A percentile compares a stretch with the other conserved stretches of the same genome.
phyloP scores from a whole-genome alignment of 192 early-diverging fungal species.

The Piromyces finnis region DNA sequence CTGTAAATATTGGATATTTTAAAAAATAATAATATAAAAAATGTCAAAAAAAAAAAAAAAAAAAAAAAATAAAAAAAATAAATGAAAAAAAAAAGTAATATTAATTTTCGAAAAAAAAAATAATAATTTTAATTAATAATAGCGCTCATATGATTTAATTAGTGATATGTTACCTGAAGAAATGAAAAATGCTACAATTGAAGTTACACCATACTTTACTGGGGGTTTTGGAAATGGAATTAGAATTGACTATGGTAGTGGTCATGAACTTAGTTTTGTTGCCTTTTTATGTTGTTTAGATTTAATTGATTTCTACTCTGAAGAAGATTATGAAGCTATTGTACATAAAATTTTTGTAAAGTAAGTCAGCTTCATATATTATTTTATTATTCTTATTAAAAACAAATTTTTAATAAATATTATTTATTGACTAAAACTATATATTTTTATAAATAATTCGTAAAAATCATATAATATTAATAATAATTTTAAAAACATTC shows the following conservation, averaged over 20 bases:
- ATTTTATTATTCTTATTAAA: no score
- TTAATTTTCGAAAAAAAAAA: no score
- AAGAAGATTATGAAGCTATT: conserved; percentile 48
- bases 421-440: no score
- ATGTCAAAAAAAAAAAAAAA: background rate
- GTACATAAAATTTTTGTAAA: conserved; percentile 50
- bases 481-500: no score
- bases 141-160: background rate
- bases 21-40: background rate
- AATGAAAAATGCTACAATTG: conserved; percentile 24
- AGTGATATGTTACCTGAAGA: background rate
- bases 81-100: no score
- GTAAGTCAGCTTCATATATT: no score
- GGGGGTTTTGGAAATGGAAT: conserved; percentile 69
- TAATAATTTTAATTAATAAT: no score
- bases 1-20: conserved; percentile 9
- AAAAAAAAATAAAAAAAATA: background rate
- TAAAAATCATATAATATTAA: no score
- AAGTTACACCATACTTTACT: conserved; percentile 54
- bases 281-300: conserved; percentile 68
- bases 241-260: conserved; percentile 91
- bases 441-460: no score
- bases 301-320: conserved; percentile 36
- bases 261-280: conserved; percentile 83
- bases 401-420: no score